Percentiles rank a stretch among this genome's conserved stretches.
These are phyloP conservation scores for Tolypocladium nubicola DNA, from an alignment of 2,329 filamentous ascomycete genomes.

Conservation along the genomic window DNA sequence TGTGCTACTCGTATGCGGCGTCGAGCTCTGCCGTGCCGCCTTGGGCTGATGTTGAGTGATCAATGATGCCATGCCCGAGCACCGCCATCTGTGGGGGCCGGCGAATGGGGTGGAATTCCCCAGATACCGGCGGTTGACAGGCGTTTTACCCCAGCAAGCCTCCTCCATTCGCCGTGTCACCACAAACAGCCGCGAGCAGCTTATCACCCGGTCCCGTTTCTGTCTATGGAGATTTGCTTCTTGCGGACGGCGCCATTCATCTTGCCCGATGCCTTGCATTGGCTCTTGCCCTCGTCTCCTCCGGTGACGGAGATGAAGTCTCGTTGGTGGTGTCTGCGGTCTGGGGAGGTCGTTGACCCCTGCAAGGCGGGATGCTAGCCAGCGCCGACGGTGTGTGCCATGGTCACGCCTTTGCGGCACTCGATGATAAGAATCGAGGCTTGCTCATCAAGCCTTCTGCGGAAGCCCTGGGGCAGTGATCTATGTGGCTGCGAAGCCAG, in stretches of 20 bases:
- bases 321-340: not conserved
- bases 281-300: not conserved
- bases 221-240: not conserved
- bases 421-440: not conserved
- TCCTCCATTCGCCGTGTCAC: not conserved
- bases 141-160: not conserved
- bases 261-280: not conserved
- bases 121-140: not conserved
- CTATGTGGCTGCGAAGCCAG: not conserved
- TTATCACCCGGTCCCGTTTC: not conserved
- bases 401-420: not conserved
- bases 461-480: not conserved
- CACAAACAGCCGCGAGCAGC: not conserved
- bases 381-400: not conserved
- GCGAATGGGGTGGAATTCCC: constrained; percentile 1
- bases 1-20: not conserved
- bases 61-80: not conserved
- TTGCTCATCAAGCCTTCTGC: not conserved
- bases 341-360: not conserved
- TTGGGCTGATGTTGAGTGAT: not conserved
- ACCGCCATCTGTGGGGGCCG: constrained; percentile 1
- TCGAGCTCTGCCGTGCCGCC: not conserved
- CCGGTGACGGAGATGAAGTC: not conserved
- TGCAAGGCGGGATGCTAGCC: not conserved
- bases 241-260: not conserved